phyloP scores from a whole-genome alignment of 805 yeast genomes.

The Pichia rugopelliculosa region DNA sequence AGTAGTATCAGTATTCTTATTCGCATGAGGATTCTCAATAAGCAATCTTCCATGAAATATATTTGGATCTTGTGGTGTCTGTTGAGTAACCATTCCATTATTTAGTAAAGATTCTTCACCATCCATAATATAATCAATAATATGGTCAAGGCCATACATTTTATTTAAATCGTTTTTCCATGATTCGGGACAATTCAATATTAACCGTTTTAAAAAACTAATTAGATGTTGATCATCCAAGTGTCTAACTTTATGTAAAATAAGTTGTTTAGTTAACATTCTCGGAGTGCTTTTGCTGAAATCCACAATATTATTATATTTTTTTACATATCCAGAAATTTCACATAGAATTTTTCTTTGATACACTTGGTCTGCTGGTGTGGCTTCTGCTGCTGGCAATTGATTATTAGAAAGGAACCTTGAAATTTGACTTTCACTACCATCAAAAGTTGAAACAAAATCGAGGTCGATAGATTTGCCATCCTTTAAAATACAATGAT shows the following conservation, averaged over 20 bases:
- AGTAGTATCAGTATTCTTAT: too few species aligned
- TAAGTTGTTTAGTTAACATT: slow-evolving; percentile 7
- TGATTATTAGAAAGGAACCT: background rate
- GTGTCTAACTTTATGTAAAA: slow-evolving; percentile 8
- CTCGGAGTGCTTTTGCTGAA: slow-evolving; percentile 12
- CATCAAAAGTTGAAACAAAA: slow-evolving; percentile 14
- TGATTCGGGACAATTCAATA: slow-evolving; percentile 6
- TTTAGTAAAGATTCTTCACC: background rate
- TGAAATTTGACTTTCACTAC: slow-evolving; percentile 6
- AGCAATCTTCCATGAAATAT: background rate
- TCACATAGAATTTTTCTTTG: slow-evolving; percentile 16
- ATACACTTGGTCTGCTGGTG: slow-evolving; percentile 15
- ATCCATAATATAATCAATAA: slow-evolving; percentile 2
- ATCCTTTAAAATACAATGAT: slow-evolving; percentile 8
- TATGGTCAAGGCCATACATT: slow-evolving; percentile 9
- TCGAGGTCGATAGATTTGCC: slow-evolving; percentile 1
- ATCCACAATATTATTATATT: slow-evolving; percentile 17
- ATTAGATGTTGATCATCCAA: slow-evolving; percentile 11
- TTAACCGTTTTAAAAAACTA: slow-evolving; percentile 15
- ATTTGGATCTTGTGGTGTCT: background rate
- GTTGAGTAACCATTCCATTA: background rate
- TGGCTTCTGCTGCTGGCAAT: slow-evolving; percentile 8
- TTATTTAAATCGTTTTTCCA: slow-evolving; percentile 14
- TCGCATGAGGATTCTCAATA: background rate
- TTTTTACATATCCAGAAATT: slow-evolving; percentile 13